Evolutionary conservation across 352 stramenopile species (phyloP), one percentile per base, ranked within the genome.

Genomic region (Phytophthora constricta): DNA sequence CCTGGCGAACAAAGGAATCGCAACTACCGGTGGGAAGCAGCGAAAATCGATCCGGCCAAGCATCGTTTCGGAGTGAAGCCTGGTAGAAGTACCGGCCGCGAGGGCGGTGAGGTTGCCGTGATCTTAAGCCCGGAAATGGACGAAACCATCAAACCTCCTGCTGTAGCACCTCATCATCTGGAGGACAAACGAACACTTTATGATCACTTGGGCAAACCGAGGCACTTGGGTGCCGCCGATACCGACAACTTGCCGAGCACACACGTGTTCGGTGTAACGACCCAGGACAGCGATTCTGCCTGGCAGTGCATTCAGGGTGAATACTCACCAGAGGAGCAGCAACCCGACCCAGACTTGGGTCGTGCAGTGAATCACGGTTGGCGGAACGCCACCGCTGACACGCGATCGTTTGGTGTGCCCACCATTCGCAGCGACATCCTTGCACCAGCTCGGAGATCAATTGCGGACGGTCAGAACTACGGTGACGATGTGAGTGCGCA

Each of bases 401-500:
- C 71, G 28, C 75, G 89, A 1, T 72, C 67, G 20, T 98, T 97
- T 69, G 91, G 93, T 11, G 76, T 90, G 1, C 92, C 93, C 4
- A 95, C 79, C n/a, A 85, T 98, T 28, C 84, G 92, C 1, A 87
- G 73, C 9, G 92, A 98, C 60, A 96, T 97, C 46, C 72, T 84
- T 2, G 73, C 80, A 28, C 90, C 91, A 19, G 68, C 69, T 5
- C 82, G 75, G 10, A 66, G 84, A 16, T 97, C 90, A 5, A 77
- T 98, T n/a, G 91, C 90, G 8, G 90, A 97, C 62, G 76, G 65
- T 31, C 90, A 97, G 63, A 98, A 98, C 65, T 97, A 97, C 63
- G 91, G 91, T 46, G 90, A 97, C 56, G 90, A 97, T 68, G 72
- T 80, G 22, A 82, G 68, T 54, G 87, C 82, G 39, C 80, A 92